Percentiles rank a stretch among this genome's conserved stretches.
phyloP scores from a whole-genome alignment of 2,329 filamentous ascomycete genomes.

The Pyrenophora seminiperda region DNA sequence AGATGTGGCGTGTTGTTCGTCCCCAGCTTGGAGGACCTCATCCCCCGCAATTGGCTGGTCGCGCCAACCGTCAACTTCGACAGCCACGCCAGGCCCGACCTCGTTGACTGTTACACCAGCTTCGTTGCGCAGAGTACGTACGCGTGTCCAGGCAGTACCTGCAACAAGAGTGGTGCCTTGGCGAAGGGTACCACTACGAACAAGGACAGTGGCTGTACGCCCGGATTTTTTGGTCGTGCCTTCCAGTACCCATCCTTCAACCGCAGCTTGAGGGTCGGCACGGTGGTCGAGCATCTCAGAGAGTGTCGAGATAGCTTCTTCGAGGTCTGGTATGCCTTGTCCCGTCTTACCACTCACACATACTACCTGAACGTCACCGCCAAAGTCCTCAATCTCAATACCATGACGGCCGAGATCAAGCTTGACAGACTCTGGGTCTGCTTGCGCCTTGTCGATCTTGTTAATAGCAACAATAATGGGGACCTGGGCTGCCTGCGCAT shows the following conservation, averaged over 20 bases:
- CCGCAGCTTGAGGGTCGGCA: slow-evolving; percentile 74
- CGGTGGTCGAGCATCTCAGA: slow-evolving; percentile 91
- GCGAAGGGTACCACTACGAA: slow-evolving; percentile 83
- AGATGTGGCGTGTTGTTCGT: slow-evolving; percentile 76
- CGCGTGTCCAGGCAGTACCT: slow-evolving; percentile 82
- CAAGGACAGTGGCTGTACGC: slow-evolving; percentile 84
- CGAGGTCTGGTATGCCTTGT: slow-evolving; percentile 85
- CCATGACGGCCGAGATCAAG: slow-evolving; percentile 81
- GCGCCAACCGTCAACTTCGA: slow-evolving; percentile 94
- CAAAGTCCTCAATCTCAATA: slow-evolving; percentile 91
- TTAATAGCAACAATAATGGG: slow-evolving; percentile 98
- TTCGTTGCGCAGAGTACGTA: slow-evolving; percentile 86
- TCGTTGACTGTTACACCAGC: slow-evolving; percentile 72
- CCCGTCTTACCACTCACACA: slow-evolving; percentile 93
- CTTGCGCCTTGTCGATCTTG: slow-evolving; percentile 89
- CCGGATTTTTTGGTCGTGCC: slow-evolving; percentile 84
- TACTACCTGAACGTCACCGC: slow-evolving; percentile 91
- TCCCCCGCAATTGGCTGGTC: slow-evolving; percentile 85
- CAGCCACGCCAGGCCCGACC: slow-evolving; percentile 84
- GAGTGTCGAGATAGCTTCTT: slow-evolving; percentile 85
- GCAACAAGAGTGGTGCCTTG: slow-evolving; percentile 84
- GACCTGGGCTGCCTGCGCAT: slow-evolving; percentile 83
- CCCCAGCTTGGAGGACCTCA: slow-evolving; percentile 79
- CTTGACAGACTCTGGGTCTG: slow-evolving; percentile 82
- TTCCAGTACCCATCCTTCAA: slow-evolving; percentile 94